Evolutionary conservation across 768 basidiomycete species (phyloP), one percentile per base, ranked within the genome.

Genomic region (Mrakia hoshinonis): DNA sequence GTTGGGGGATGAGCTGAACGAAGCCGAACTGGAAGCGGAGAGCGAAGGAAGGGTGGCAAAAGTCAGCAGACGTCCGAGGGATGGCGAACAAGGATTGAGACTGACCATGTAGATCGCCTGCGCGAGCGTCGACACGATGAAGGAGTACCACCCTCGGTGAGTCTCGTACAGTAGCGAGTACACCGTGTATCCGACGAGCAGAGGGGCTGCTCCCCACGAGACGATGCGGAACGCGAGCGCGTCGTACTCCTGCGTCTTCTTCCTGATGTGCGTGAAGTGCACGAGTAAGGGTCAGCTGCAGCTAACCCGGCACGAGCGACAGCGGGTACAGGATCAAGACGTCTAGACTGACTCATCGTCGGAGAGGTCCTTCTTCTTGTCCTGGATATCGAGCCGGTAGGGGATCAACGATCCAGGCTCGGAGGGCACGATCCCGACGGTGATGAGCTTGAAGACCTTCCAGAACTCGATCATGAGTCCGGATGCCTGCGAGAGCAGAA

Each of bases 121-220:
- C 34, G 92, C 94, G 67, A 95, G 83, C 1, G 94, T 96, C 52
- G 91, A 88, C 71, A 98, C 92, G 67, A 91, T 83, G 80, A 96
- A 99, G 75, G 90, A 92, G 80, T 98, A 98, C 95, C 94, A 98
- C 68, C 92, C 89, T 75, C 86, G 85, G 80, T 96, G 93, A 0
- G 88, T 87, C 76, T 66, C 47, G 67, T 73, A 73, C 24, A 63
- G 12, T 11, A 73, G 22, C 26, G 79, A 79, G 73, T 82, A 81
- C n/a, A 79, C 73, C 9, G 81, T 79, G 76, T 81, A 82, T 13
- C 77, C 81, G 11, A 75, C 70, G 52, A 82, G 73, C 12, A 88
- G 81, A 2, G 96, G 95, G 60, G 91, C 85, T 13, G 93, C 87
- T 75, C 87, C 90, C 79, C 89, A 95, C 66, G 91, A 89, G 24